Conservation (phyloP, 228 moss, liverwort and hornwort genomes). For the Sphagnum fallax region DNA sequence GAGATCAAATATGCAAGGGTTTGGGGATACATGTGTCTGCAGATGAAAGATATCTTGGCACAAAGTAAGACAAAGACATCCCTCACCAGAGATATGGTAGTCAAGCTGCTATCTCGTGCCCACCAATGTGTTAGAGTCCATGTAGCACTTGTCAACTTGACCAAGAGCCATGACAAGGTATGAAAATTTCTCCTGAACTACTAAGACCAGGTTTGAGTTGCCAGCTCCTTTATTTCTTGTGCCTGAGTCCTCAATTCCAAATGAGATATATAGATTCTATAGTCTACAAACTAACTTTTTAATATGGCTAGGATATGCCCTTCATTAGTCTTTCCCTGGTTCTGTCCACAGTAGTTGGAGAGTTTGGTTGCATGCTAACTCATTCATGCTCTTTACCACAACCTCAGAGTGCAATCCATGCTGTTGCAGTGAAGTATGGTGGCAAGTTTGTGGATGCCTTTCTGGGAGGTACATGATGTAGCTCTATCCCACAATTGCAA, state of each 20-base stretch:
- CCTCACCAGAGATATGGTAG: constrained; percentile 35
- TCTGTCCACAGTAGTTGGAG: too few species aligned
- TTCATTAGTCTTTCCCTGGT: too few species aligned
- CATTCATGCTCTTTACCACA: too few species aligned
- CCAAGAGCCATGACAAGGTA: constrained; percentile 83
- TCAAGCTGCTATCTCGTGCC: constrained; percentile 35
- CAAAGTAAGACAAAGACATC: constrained; percentile 51
- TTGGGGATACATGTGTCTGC: constrained; percentile 9
- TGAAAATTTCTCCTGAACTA: neutral
- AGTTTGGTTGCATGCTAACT: too few species aligned
- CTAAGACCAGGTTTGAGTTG: too few species aligned
- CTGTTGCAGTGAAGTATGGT: constrained; percentile 66
- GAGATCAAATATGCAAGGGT: too few species aligned
- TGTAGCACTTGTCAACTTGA: constrained; percentile 68
- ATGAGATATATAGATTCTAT: too few species aligned
- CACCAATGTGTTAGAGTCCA: constrained; percentile 71
- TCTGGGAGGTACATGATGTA: constrained; percentile 55
- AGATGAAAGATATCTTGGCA: constrained; percentile 63
- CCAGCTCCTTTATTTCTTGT: too few species aligned
- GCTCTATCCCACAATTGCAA: neutral
- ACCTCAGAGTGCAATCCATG: constrained; percentile 61
- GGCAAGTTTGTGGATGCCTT: constrained; percentile 78
- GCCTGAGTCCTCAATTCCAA: too few species aligned
- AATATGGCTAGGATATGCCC: too few species aligned
- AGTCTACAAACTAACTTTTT: too few species aligned